Evolutionary conservation across 2,329 filamentous ascomycete species (phyloP), one percentile per base, ranked within the genome.

Genomic region (Colletotrichum salicis): DNA sequence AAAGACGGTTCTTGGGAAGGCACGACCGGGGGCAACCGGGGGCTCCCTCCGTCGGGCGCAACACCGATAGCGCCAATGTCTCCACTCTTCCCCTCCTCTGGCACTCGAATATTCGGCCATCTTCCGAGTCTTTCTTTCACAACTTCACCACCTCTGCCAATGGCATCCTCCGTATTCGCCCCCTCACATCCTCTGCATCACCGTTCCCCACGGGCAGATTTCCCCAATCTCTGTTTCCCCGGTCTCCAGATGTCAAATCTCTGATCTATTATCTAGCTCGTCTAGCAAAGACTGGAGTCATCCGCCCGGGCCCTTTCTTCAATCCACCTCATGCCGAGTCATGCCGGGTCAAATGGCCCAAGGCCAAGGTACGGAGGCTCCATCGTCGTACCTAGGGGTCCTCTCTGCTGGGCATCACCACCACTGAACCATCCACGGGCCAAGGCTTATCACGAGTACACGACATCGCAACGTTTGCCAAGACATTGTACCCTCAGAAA

Each of bases 51-150:
- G 57, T 67, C 57, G 56, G 68, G 56, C 51, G 63, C 63, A 56
- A 22, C 56, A 35, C 58, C n/a, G 33, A 29, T 37, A 22, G 51
- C 65, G 41, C 15, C 29, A 22, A 19, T 7, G 13, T 29, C 45
- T 51, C 65, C 59, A 52, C 48, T 31, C 10, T 31, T 45, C 27
- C 29, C n/a, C 45, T 63, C 24, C 48, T 6, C 52, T 31, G 51
- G 45, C 24, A 51, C 22, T 45, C 55, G 60, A 59, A 24, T 11
- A n/a, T 48, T 70, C 66, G 70, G 65, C 24, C 70, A 72, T 64
- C 60, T 64, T 70, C 70, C 70, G 70, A 33, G 15, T 67, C 4
- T 41, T 67, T 67, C 55, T 60, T 56, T 70, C 61, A 22, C 29
- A 4, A 37, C 29, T 22, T 37, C 37, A 22, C 3, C 29, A 35